A percentile compares a stretch with the other conserved stretches of the same genome.
phyloP scores from a whole-genome alignment of 108 stramenopile species.

The Mediolabrus comicus region DNA sequence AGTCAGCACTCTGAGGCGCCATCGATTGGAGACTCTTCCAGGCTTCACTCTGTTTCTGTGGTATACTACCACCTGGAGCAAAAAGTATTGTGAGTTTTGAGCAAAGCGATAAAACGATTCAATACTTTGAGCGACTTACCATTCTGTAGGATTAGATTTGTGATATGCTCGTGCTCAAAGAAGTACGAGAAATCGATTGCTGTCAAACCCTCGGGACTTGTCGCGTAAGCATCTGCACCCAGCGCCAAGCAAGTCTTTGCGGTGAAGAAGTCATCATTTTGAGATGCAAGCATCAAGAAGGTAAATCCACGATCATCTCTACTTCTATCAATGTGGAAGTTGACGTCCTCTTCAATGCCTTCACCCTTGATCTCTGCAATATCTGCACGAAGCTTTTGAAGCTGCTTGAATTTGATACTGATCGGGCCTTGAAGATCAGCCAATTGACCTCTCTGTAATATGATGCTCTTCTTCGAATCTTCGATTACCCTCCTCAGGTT shows the following conservation, averaged over 20 bases:
- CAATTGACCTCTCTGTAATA: neutral
- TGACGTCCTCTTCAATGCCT: neutral
- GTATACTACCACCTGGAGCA: neutral
- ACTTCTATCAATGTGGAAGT: constrained; percentile 4
- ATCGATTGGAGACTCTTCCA: constrained; percentile 1
- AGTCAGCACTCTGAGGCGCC: constrained; percentile 6
- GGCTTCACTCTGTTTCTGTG: neutral
- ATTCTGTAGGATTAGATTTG: constrained; percentile 6
- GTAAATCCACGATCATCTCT: constrained; percentile 5
- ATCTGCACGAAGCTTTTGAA: neutral
- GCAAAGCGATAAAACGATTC: no score
- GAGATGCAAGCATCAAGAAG: constrained; percentile 6
- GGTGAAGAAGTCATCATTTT: constrained; percentile 12
- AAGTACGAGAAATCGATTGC: neutral
- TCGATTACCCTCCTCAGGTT: neutral
- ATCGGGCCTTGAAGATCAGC: neutral
- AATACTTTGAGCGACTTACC: neutral
- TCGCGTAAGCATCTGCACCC: constrained; percentile 1
- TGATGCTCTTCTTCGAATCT: neutral
- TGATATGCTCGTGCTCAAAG: neutral
- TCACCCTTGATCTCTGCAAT: neutral
- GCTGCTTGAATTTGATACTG: neutral
- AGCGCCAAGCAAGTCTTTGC: constrained; percentile 1
- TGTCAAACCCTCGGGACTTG: constrained; percentile 6
- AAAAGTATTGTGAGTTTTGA: no score